Base-by-base conservation (phyloP, 768 basidiomycete species). In the Russula abietina region DNA sequence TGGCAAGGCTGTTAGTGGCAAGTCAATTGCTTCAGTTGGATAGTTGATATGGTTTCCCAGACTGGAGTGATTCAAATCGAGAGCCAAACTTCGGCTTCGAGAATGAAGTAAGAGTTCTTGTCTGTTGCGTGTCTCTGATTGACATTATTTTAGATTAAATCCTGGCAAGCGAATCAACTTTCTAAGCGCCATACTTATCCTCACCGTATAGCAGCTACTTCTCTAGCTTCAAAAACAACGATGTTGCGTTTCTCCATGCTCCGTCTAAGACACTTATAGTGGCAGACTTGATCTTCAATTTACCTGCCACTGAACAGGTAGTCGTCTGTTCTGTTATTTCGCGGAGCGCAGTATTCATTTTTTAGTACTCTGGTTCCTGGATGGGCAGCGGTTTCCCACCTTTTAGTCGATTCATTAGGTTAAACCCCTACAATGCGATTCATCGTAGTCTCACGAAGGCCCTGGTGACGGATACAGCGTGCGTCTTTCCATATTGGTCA, bases 251-350 rank as follows among this genome's bases (percentile, higher is more conserved):
- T 74, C 81, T 88, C 62, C 93, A 96, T 69, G 73, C 76, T 14
- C 76, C 81, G 0, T 87, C 85, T 16, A 88, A 84, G 71, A 83
- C 86, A 0, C 75, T 95, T 50, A 81, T 95, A 51, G 79, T 88
- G 71, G 93, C 90, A 2, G 93, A 97, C 72, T 76, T 95, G 49
- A 72, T 95, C 3, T 83, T 92, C 76, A 94, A 94, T 75, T 76
- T 95, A 14, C 91, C 92, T 1, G 76, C 83, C 4, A 85, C 72
- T 2, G 92, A 95, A 73, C 91, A 93, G 75, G 85, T 84, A 33
- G 16, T 66, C 55, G 17, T 12, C 8, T 51, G 17, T 45, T 36
- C 54, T 5, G 19, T 5, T 26, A 33, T 22, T n/a, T 22, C 19
- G 3, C 7, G 22, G 8, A 48, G 19, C 17, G 3, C 14, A 16